phyloP scores from a whole-genome alignment of 441 rosid species.

The Adansonia gregorii region DNA sequence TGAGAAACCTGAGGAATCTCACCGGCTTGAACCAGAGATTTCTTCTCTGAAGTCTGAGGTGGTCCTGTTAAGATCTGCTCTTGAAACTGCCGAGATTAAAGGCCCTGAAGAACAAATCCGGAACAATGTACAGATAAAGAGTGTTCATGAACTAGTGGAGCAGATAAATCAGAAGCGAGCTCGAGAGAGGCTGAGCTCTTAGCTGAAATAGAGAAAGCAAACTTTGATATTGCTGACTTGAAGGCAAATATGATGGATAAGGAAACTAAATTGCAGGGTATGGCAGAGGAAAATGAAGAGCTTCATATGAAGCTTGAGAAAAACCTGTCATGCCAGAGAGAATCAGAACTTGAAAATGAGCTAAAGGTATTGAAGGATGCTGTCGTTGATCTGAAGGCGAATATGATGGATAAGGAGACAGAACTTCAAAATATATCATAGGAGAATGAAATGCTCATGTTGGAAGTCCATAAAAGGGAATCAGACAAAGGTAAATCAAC shows the following conservation, averaged over 20 bases:
- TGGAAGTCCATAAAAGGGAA: conserved; percentile 49
- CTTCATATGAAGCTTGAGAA: conserved; percentile 48
- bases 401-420: conserved; percentile 71
- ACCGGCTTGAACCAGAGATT: conserved; percentile 56
- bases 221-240: conserved; percentile 55
- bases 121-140: conserved; percentile 42
- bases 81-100: conserved; percentile 59
- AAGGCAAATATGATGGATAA: conserved; percentile 67
- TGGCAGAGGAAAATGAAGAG: conserved; percentile 62
- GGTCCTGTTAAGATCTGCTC: conserved; percentile 49
- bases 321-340: conserved; percentile 34
- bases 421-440: conserved; percentile 59
- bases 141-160: conserved; percentile 49
- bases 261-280: conserved; percentile 58
- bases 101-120: conserved; percentile 49
- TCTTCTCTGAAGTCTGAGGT: conserved; percentile 58
- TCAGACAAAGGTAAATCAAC: conserved; percentile 27
- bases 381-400: conserved; percentile 49
- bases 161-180: conserved; percentile 45
- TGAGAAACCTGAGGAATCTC: conserved; percentile 40
- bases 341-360: conserved; percentile 37
- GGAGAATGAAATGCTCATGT: conserved; percentile 56
- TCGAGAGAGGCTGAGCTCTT: conserved; percentile 69
- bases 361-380: conserved; percentile 49
- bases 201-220: conserved; percentile 59